phyloP scores from a whole-genome alignment of 2,329 filamentous ascomycete species.

The Ophiostoma sp. region DNA sequence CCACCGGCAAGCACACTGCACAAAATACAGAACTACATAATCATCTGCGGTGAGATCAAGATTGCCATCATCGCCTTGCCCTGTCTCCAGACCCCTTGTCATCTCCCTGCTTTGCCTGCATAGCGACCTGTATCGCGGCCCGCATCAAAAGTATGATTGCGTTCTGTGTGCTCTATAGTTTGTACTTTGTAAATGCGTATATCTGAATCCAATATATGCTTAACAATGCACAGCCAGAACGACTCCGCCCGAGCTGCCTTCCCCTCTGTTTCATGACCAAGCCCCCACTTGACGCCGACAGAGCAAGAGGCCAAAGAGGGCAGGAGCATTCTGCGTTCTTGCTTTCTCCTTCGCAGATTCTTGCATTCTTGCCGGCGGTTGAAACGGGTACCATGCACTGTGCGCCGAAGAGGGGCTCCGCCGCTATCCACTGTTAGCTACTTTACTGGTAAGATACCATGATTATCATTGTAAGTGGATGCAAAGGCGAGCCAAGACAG shows the following conservation, averaged over 20 bases:
- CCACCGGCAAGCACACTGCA: neutral
- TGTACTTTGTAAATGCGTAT: neutral
- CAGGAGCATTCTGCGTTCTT: constrained; percentile 1
- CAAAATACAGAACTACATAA: neutral
- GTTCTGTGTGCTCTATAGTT: neutral
- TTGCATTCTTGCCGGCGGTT: neutral
- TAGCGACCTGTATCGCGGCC: neutral
- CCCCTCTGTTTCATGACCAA: constrained; percentile 13
- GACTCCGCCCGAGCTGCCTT: neutral
- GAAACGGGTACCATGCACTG: neutral
- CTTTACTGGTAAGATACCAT: too few relatives aligned
- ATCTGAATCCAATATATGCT: neutral
- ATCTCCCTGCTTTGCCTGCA: constrained; percentile 1
- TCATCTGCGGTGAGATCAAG: neutral
- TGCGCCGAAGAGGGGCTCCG: neutral
- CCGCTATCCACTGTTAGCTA: neutral
- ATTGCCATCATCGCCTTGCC: constrained; percentile 4
- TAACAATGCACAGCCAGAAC: neutral
- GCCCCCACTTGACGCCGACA: neutral
- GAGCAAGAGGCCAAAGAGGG: neutral
- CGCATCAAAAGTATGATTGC: neutral
- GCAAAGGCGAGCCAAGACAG: neutral
- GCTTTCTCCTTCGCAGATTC: neutral
- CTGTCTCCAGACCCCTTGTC: neutral
- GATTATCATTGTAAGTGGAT: neutral